phyloP scores from a whole-genome alignment of 2,329 filamentous ascomycete genomes.

The Macrophomina pseudophaseolina region DNA sequence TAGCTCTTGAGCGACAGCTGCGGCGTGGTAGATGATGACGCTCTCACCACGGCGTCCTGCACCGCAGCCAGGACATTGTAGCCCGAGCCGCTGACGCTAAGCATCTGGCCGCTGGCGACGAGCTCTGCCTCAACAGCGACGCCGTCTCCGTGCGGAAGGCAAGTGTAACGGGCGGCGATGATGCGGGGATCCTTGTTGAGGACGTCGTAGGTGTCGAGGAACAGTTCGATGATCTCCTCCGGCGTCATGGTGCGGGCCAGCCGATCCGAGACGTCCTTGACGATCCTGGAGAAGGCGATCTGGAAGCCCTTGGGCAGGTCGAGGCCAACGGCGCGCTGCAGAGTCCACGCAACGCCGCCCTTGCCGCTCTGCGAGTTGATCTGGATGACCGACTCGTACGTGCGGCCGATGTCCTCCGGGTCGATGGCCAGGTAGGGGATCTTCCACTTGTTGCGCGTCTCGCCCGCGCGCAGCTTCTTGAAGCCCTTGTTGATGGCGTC shows the following conservation, averaged over 20 bases:
- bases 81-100: too few relatives aligned
- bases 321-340: slow-evolving; percentile 84
- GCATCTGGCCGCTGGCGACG: too few relatives aligned
- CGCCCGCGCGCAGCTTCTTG: slow-evolving; percentile 67
- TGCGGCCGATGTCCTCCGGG: slow-evolving; percentile 89
- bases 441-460: slow-evolving; percentile 74
- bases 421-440: slow-evolving; percentile 93
- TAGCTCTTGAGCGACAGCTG: too few relatives aligned
- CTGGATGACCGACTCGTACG: slow-evolving; percentile 94
- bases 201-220: too few relatives aligned
- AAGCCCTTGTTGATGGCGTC: slow-evolving; percentile 94
- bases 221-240: too few relatives aligned
- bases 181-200: too few relatives aligned
- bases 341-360: slow-evolving; percentile 92
- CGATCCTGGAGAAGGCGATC: slow-evolving; percentile 85
- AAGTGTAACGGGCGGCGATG: too few relatives aligned
- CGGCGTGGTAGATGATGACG: too few relatives aligned
- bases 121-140: too few relatives aligned
- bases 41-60: too few relatives aligned
- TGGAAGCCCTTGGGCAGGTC: slow-evolving; percentile 95
- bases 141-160: too few relatives aligned
- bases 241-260: slow-evolving; percentile 43
- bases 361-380: slow-evolving; percentile 98
- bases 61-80: too few relatives aligned
- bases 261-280: slow-evolving; percentile 79